Conservation (phyloP, 225 moss, liverwort and hornwort species). For the Asterella californica region DNA sequence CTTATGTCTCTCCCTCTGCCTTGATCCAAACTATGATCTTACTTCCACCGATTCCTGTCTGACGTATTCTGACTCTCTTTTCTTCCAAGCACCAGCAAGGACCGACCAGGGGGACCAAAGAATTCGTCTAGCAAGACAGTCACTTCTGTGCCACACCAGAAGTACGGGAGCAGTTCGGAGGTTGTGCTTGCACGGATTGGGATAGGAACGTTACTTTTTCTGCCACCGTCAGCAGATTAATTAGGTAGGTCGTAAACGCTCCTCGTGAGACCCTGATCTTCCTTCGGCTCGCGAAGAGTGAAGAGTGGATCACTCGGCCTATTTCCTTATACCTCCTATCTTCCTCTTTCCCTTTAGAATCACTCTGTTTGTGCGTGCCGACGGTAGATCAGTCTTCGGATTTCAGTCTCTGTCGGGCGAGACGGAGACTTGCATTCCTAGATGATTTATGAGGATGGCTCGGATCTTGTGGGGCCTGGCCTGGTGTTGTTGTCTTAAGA, state of each 20-base stretch:
- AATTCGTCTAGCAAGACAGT: neutral
- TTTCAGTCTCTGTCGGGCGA: no score
- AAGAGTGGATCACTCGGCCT: neutral
- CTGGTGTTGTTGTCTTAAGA: no score
- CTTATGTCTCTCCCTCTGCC: neutral
- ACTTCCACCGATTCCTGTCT: neutral
- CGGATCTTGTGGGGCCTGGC: no score
- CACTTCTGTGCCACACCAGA: neutral
- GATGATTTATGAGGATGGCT: no score
- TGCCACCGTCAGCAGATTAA: neutral
- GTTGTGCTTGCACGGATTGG: neutral
- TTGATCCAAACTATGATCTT: neutral
- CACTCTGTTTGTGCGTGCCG: no score
- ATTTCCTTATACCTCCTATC: neutral
- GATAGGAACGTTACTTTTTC: neutral
- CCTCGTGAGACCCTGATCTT: conserved; percentile 9
- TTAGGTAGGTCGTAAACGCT: conserved; percentile 4
- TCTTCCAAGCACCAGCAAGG: neutral
- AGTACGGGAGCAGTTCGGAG: neutral
- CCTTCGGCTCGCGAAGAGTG: neutral
- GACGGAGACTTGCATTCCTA: no score
- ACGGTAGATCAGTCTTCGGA: no score
- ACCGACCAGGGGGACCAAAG: neutral
- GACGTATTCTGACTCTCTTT: no score
- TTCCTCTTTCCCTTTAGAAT: no score